Evolutionary conservation across 2,329 filamentous ascomycete genomes (phyloP), one percentile per base, ranked within the genome.

Genomic region (Penicillium sumatraense): DNA sequence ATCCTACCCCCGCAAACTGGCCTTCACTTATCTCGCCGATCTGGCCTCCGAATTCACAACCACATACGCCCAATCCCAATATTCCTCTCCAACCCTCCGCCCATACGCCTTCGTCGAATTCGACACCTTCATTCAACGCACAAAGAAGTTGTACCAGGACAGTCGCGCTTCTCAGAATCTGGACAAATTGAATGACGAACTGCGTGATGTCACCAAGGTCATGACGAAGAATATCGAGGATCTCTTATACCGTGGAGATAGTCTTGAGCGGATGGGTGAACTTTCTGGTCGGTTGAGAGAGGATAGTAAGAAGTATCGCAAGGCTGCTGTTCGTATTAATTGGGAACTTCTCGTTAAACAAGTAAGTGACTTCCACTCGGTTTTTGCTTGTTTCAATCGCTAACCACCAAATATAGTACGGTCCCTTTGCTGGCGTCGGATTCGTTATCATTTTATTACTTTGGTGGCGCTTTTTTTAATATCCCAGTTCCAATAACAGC

Each of bases 151-250:
- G 24, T 99, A 99, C 77, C 90, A 95, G 67, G 95, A 99, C 75
- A 87, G 89, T 51, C 88, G 95, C 62, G 95, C 95, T 14, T 86
- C 90, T 13, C 90, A 93, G 77, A 98, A 98, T 77, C 85, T 99
- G 54, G 91, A 96, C 76, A 92, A 93, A 78, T 82, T 99, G 63
- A 98, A 99, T 72, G 91, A 97, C 71, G 96, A 99, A 82, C 85
- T 99, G 63, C 89, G 93, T 74, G 95, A 98, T 76, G 96, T 99
- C 52, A 98, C 95, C 1, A 93, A 97, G 79, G 93, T 99, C 71
- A 99, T 99, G 96, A 98, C 93, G 53, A 98, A 98, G 85, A 99
- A 99, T 75, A 98, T 99, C 65, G 95, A 99, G 81, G 95, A 99
- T 75, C 79, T 99, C 70, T 80, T 99, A 50, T 99, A 99, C 74